Base-by-base conservation (phyloP, 352 stramenopile species). In the Globisporangium rhizosaccharum region DNA sequence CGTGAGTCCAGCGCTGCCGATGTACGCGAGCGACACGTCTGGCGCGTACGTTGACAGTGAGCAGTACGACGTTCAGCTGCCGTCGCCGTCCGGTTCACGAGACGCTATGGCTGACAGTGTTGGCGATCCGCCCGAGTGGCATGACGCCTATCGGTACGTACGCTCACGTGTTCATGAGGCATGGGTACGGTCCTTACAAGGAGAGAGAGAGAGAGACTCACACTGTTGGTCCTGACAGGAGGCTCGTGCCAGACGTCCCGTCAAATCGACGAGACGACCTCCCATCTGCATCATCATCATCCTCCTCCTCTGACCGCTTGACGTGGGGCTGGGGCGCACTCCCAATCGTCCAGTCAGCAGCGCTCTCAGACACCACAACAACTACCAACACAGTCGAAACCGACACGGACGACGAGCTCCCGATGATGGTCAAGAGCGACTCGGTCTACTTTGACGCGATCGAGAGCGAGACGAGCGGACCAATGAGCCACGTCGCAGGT, bases 381-480 rank as follows among this genome's bases (percentile, higher is more conserved):
- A n/a, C n/a, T 14, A 48, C 49, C 1, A 57, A 53, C 7, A 33
- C 26, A 7, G 52, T 67, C 20, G 61, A 74, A 26, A 57, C 52
- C 0, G 51, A 66, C 5, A 59, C 51, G 0, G 63, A 74, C 10
- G 61, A 70, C 8, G 64, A 79, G 3, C 36, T 75, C 23, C 74
- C 68, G 2, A 60, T 44, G 36, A 87, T 92, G 72, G 67, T 81
- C 37, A 89, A 92, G 61, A 87, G 68, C 45, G 72, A 73, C 9
- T 89, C 80, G 0, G 64, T 94, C 1, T 94, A 92, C 54, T 94
- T 92, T 71, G 82, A 92, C 57, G 82, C 80, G 0, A 70, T 94
- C 25, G 81, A 91, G 33, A 67, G 66, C 10, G 69, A 75, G 33
- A 57, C 23, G 42, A 36, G 6, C 44, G 61, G 5, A 18, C 25